Evolutionary conservation across 164 flowering plant genomes (phyloP).

Genomic region (Vitis vinifera): DNA sequence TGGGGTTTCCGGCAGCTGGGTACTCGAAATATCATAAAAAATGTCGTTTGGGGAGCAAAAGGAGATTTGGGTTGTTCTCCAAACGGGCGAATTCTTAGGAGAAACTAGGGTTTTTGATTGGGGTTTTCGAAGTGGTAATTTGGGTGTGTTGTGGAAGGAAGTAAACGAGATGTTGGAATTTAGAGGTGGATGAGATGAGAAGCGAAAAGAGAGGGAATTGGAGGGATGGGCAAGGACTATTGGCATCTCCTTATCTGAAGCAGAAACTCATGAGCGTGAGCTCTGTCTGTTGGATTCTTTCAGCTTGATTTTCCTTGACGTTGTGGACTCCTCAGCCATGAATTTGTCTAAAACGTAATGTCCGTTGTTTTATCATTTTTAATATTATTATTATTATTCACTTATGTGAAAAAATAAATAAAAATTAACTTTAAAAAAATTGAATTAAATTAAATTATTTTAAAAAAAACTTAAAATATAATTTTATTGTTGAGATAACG

Average conservation of each 20-base stretch:
- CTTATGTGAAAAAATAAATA: too few relatives aligned
- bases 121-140: conserved; percentile 9
- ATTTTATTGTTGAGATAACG: too few relatives aligned
- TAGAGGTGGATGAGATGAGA: conserved; percentile 6
- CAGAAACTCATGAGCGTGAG: too few relatives aligned
- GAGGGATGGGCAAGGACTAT: conserved; percentile 14
- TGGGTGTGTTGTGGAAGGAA: conserved; percentile 4
- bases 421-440: too few relatives aligned
- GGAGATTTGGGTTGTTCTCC: conserved; percentile 31
- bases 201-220: conserved; percentile 15
- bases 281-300: too few relatives aligned
- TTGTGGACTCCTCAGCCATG: too few relatives aligned
- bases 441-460: too few relatives aligned
- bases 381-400: too few relatives aligned
- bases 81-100: conserved; percentile 14
- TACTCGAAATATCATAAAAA: conserved; percentile 30
- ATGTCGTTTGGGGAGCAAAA: conserved; percentile 41
- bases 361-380: too few relatives aligned
- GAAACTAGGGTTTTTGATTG: conserved; percentile 7
- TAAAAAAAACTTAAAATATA: too few relatives aligned
- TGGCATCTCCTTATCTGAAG: conserved; percentile 19
- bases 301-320: too few relatives aligned
- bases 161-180: neutral
- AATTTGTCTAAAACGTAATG: too few relatives aligned
- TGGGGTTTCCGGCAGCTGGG: conserved; percentile 35